Evolutionary conservation across 177 flowering plant genomes (phyloP).

Genomic region (Vitis hybrid): DNA sequence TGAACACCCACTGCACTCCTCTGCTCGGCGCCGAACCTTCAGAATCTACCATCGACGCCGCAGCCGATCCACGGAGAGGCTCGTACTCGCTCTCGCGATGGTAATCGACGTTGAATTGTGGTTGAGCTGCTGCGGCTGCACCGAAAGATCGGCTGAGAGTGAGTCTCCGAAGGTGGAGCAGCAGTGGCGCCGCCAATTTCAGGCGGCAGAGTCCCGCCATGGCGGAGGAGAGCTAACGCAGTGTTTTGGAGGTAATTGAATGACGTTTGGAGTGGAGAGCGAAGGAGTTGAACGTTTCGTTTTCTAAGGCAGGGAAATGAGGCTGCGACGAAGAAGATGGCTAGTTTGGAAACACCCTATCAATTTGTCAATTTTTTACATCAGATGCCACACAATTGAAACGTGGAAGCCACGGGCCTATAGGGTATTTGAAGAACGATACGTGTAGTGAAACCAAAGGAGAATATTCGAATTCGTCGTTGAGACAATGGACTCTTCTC

Average conservation of each 20-base stretch:
- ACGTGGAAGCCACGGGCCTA: too few relatives aligned
- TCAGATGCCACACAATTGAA: too few relatives aligned
- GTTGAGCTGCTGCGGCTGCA: conserved; percentile 6
- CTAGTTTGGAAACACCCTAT: too few relatives aligned
- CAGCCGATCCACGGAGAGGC: not conserved
- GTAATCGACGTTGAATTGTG: conserved; percentile 9
- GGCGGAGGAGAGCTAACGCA: not conserved
- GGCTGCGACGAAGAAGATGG: too few relatives aligned
- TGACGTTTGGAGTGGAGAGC: not conserved
- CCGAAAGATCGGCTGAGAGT: conserved; percentile 1
- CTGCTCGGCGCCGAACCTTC: not conserved
- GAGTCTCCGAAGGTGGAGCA: not conserved
- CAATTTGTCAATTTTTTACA: too few relatives aligned
- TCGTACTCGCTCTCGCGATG: not conserved
- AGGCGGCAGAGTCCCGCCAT: conserved; percentile 1
- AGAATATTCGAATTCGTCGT: too few relatives aligned
- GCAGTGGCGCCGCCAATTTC: not conserved
- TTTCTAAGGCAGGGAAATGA: too few relatives aligned
- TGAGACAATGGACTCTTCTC: too few relatives aligned
- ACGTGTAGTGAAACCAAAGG: too few relatives aligned
- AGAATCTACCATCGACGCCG: conserved; percentile 1
- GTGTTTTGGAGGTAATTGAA: not conserved
- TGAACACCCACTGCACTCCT: too few relatives aligned
- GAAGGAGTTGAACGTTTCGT: too few relatives aligned
- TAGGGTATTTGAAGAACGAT: too few relatives aligned